Base-by-base conservation (phyloP, 306 rosid species). In the Aeschynomene evenia region DNA sequence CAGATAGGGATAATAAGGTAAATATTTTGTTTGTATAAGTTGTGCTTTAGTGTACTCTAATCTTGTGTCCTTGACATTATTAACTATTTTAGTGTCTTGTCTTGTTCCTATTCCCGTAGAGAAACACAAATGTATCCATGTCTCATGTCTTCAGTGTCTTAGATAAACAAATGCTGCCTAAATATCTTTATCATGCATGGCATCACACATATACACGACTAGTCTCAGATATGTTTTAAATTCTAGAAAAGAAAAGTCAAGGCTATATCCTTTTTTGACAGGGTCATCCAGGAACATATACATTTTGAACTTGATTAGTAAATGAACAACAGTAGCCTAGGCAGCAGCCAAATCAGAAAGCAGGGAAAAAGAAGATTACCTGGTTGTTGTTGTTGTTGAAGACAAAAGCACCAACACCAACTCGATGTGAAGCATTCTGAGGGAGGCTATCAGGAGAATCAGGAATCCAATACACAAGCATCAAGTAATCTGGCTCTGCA, bases 361-460 rank as follows among this genome's bases (percentile, higher is more conserved):
- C 10, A 50, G 23, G 22, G 54, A 48, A 64, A 68, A 37, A 34
- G 49, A 64, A 55, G 9, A 45, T 51, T 68, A 89, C 98, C 96
- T 89, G 83, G 28, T 84, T 58, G 0, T 86, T 58, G 0, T 86
- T 74, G 67, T 22, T 18, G 68, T 89, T 92, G 82, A 83, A 56
- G 56, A 92, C 91, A 73, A 87, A 92, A 70, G 91, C 96, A 66
- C 92, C 98, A 15, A 92, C 79, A 24, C 92, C 89, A 0, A 92
- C 85, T 3, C 88, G 83, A 71, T 89, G 98, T 0, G 98, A 89
- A 74, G 98, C 98, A 81, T 92, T 92, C 31, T 76, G 79, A 7
- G 98, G 98, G 70, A 89, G 46, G 50, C 40, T 71, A 62, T 86
- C 83, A 6, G 58, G 63, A 55, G 87, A 77, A 75, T 80, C 72